Evolutionary conservation across 306 rosid species (phyloP).

Genomic region (Cicer bijugum): DNA sequence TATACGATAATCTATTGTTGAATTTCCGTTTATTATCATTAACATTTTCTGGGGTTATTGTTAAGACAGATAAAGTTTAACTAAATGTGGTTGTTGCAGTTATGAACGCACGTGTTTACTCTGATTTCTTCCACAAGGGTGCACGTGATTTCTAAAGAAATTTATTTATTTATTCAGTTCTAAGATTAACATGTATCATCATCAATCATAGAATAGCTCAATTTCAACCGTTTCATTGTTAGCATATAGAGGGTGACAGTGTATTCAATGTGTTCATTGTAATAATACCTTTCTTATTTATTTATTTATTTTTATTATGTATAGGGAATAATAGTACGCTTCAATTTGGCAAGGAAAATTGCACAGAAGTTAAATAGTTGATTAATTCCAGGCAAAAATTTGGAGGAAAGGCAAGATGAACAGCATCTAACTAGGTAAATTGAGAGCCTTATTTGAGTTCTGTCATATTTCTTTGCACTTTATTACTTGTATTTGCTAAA

Average conservation of each 20-base stretch:
- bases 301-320: not conserved
- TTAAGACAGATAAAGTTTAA: not conserved
- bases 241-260: not conserved
- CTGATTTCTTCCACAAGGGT: too few relatives aligned
- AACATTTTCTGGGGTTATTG: constrained; percentile 11
- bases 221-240: not conserved
- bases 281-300: constrained; percentile 7
- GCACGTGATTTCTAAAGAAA: not conserved
- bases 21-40: constrained; percentile 10
- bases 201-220: constrained; percentile 1
- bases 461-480: not conserved
- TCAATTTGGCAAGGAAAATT: constrained; percentile 3
- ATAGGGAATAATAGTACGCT: constrained; percentile 20
- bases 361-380: not conserved
- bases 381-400: not conserved
- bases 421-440: constrained; percentile 13
- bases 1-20: not conserved
- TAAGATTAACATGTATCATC: not conserved
- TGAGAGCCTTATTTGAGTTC: not conserved
- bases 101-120: not conserved
- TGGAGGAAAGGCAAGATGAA: constrained; percentile 8
- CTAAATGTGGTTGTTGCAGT: constrained; percentile 24
- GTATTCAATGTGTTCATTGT: not conserved
- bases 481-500: not conserved
- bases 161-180: not conserved